Base-by-base conservation (phyloP, 768 basidiomycete genomes). In the Mycena kentingensis region DNA sequence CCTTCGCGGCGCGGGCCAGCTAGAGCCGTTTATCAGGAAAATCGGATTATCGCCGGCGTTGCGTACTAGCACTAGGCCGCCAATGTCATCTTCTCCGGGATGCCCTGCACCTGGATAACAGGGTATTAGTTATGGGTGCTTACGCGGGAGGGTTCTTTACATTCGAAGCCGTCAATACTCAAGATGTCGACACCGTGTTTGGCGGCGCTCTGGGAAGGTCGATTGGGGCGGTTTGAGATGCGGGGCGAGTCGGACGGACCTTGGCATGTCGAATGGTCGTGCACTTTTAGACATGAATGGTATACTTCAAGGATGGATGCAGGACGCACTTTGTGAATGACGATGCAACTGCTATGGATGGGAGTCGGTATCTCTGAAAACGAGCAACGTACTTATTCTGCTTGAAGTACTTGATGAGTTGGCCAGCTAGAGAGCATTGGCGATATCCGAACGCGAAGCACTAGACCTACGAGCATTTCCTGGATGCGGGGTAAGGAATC, bases 71-170 rank as follows among this genome's bases (percentile, higher is more conserved):
- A 97, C 88, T 21, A 96, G 63, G 4, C 88, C 90, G 3, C 90
- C 90, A 21, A 97, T 88, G 64, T 97, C 95, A 36, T 96, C 90
- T 65, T 97, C 95, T 55, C 95, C 95, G 16, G 93, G 93, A 68
- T 94, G 92, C 22, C 94, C 94, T 26, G 93, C 94, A 64, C 91
- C 90, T 93, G 63, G 60, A 22, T 51, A 54, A 61, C 39, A 8
- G 6, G 34, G 44, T 43, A 56, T 55, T 37, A 46, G 44, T 36
- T 46, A 48, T n/a, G 21, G 43, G 32, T 12, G 4, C 43, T 11
- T 22, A 24, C 45, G 34, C 25, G 25, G 47, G 31, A 31, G 22
- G 25, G 24, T 49, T 8, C 52, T 80, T 36, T 54, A 90, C 92
- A 95, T 77, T 95, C 93, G 55, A 95, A 90, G 0, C 93, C 92